A percentile compares a stretch with the other conserved stretches of the same genome.
phyloP scores from a whole-genome alignment of 2,329 filamentous ascomycete genomes.

The Colletotrichum lupini region DNA sequence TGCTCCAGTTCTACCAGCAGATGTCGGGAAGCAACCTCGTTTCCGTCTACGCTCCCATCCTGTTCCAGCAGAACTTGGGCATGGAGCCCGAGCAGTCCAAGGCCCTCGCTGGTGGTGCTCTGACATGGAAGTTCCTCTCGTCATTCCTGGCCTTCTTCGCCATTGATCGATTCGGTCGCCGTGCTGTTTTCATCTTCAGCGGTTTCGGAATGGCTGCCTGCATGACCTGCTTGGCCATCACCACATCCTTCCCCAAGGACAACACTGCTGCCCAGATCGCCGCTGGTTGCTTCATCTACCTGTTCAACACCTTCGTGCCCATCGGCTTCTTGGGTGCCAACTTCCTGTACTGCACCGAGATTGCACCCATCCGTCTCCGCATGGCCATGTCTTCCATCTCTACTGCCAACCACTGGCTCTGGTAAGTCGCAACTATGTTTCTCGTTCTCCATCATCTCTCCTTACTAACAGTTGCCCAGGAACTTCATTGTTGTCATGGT shows the following conservation, averaged over 20 bases:
- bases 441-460: neutral
- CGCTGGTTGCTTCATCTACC: conserved; percentile 66
- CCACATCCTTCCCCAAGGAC: conserved; percentile 57
- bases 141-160: conserved; percentile 61
- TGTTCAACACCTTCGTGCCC: conserved; percentile 70
- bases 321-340: conserved; percentile 69
- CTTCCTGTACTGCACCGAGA: conserved; percentile 69
- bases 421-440: conserved; percentile 32
- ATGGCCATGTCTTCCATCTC: conserved; percentile 67
- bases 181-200: conserved; percentile 62
- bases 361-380: conserved; percentile 62
- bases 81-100: conserved; percentile 49
- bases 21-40: conserved; percentile 45
- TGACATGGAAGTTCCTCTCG: conserved; percentile 67
- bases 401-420: conserved; percentile 65
- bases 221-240: conserved; percentile 64
- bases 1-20: conserved; percentile 60
- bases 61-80: conserved; percentile 54
- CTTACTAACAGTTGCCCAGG: conserved; percentile 32
- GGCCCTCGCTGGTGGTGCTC: conserved; percentile 58
- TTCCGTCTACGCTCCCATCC: conserved; percentile 51
- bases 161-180: conserved; percentile 62
- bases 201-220: conserved; percentile 64
- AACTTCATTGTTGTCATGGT: conserved; percentile 58
- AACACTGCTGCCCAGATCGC: conserved; percentile 61